Evolutionary conservation across 495 filamentous ascomycete species (phyloP).

Genomic region (Glutinoglossum americanum): DNA sequence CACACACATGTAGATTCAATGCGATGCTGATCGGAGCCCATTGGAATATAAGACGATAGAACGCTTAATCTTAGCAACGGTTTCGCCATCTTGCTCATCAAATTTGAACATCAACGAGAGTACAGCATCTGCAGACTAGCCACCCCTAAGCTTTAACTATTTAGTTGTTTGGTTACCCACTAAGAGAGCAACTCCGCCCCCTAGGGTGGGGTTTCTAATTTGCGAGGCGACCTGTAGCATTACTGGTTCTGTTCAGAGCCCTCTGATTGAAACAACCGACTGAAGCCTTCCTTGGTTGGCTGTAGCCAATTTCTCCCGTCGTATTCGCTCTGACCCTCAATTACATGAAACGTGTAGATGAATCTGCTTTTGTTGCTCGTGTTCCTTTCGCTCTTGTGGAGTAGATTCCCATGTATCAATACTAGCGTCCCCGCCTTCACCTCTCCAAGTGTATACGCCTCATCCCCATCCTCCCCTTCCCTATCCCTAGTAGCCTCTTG

Average conservation of each 20-base stretch:
- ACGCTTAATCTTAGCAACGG: too few relatives aligned
- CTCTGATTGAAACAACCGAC: constrained; percentile 25
- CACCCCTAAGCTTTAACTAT: too few relatives aligned
- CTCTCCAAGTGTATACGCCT: constrained; percentile 46
- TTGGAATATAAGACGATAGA: too few relatives aligned
- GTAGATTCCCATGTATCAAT: constrained; percentile 83
- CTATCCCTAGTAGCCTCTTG: background rate
- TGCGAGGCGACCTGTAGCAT: background rate
- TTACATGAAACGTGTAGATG: constrained; percentile 95
- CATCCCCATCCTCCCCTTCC: constrained; percentile 20
- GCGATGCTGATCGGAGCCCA: too few relatives aligned
- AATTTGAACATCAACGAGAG: too few relatives aligned
- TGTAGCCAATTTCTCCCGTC: constrained; percentile 87
- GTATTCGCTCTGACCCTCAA: constrained; percentile 67
- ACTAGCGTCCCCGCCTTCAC: constrained; percentile 78
- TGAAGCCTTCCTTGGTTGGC: constrained; percentile 57
- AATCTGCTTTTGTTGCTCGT: constrained; percentile 62
- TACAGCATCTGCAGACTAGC: too few relatives aligned
- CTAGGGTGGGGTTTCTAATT: too few relatives aligned
- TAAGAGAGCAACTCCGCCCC: too few relatives aligned
- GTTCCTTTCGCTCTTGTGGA: constrained; percentile 95
- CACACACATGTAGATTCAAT: too few relatives aligned
- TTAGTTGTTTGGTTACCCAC: too few relatives aligned
- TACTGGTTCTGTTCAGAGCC: background rate
- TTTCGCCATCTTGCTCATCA: too few relatives aligned